Conservation (phyloP, 2,329 filamentous ascomycete genomes). For the Verticillium dahliae region DNA sequence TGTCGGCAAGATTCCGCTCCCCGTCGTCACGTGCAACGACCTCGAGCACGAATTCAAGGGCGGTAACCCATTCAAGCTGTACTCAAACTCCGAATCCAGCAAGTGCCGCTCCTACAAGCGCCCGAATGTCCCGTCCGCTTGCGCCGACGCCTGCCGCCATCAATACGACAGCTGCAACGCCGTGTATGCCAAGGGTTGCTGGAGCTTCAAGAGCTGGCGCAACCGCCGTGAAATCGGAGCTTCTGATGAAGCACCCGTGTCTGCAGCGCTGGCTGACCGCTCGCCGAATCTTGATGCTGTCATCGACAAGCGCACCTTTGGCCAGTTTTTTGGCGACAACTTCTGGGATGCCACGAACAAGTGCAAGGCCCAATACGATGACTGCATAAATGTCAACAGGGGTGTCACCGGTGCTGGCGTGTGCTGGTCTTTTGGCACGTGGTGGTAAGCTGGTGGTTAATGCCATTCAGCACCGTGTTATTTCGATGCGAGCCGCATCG, state of each 20-base stretch:
- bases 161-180: slow-evolving; percentile 42
- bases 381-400: slow-evolving; percentile 38
- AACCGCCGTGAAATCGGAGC: slow-evolving; percentile 1
- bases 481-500: background rate
- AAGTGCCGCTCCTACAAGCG: slow-evolving; percentile 38
- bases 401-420: slow-evolving; percentile 20
- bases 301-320: slow-evolving; percentile 11
- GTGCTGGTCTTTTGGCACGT: background rate
- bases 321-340: slow-evolving; percentile 17
- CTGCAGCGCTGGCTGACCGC: background rate
- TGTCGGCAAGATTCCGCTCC: slow-evolving; percentile 44
- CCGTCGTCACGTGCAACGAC: slow-evolving; percentile 50
- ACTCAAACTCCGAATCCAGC: slow-evolving; percentile 33
- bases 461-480: background rate
- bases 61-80: slow-evolving; percentile 44
- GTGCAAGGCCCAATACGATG: slow-evolving; percentile 42
- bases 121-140: slow-evolving; percentile 29
- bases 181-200: slow-evolving; percentile 46
- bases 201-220: slow-evolving; percentile 19
- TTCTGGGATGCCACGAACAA: slow-evolving; percentile 26
- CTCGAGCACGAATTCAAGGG: slow-evolving; percentile 29
- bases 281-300: slow-evolving; percentile 7
- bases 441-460: background rate
- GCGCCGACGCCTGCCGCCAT: slow-evolving; percentile 44
- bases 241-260: background rate